These are phyloP conservation scores for Chaetomium globosum DNA, from an alignment of 2,329 filamentous ascomycete genomes.

Conservation along the genomic window DNA sequence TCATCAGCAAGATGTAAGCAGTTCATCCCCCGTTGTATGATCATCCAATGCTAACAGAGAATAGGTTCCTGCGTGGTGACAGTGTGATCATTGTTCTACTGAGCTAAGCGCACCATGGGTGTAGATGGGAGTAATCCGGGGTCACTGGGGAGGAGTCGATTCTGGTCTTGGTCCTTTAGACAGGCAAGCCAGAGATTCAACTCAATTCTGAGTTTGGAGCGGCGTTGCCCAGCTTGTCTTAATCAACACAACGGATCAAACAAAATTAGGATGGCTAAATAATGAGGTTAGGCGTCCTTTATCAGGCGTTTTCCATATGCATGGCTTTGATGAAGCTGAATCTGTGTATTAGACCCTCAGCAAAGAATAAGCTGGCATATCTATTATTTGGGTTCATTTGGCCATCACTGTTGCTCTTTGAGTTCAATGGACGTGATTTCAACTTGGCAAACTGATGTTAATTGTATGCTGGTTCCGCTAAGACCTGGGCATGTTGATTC, in stretches of 20 bases:
- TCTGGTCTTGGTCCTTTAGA: neutral
- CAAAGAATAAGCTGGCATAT: neutral
- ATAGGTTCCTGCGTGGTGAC: constrained; percentile 37
- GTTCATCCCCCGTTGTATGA: neutral
- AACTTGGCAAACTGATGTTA: neutral
- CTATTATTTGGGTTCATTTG: constrained; percentile 5
- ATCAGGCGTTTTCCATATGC: constrained; percentile 14
- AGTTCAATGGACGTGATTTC: neutral
- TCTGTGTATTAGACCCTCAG: constrained; percentile 9
- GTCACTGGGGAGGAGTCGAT: neutral
- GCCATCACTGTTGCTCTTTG: neutral
- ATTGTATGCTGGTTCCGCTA: neutral
- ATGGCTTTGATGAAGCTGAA: constrained; percentile 19
- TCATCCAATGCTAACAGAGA: constrained; percentile 13
- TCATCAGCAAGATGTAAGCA: constrained; percentile 38
- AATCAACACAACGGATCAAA: neutral
- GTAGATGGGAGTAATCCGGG: neutral
- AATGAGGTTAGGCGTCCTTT: constrained; percentile 20
- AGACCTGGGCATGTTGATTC: neutral
- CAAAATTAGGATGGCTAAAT: constrained; percentile 12
- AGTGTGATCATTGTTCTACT: constrained; percentile 37
- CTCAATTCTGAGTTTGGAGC: neutral
- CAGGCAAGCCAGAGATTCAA: neutral
- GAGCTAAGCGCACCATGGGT: constrained; percentile 26
- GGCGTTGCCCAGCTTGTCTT: neutral